phyloP scores from a whole-genome alignment of 2,329 filamentous ascomycete genomes.

The Lachnellula occidentalis region DNA sequence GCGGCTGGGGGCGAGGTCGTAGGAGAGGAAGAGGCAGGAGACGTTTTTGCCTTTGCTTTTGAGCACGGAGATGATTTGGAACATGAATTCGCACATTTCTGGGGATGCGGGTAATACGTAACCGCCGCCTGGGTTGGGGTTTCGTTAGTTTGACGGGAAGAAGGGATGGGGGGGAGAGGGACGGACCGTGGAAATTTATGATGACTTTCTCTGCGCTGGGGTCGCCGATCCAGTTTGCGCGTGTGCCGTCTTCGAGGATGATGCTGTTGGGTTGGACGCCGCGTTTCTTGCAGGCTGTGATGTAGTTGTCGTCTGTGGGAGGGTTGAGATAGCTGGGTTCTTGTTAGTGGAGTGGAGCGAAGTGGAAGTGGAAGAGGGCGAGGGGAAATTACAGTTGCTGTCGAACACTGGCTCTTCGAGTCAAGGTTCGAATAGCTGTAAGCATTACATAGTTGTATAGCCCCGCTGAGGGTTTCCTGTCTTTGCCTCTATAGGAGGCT shows the following conservation, averaged over 20 bases:
- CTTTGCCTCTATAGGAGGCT: conserved; percentile 11
- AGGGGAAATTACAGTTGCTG: conserved; percentile 20
- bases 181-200: conserved; percentile 41
- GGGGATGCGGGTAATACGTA: conserved; percentile 44
- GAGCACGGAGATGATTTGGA: conserved; percentile 23
- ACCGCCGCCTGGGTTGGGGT: conserved; percentile 43
- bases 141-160: neutral
- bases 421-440: conserved; percentile 14
- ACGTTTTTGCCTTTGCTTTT: conserved; percentile 39
- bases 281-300: conserved; percentile 20
- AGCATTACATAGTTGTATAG: conserved; percentile 19
- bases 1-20: conserved; percentile 45
- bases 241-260: conserved; percentile 33
- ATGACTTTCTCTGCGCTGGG: conserved; percentile 35
- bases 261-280: conserved; percentile 19
- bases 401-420: conserved; percentile 10
- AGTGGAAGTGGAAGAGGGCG: neutral
- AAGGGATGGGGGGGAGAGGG: neutral
- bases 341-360: neutral
- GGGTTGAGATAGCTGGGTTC: conserved; percentile 14
- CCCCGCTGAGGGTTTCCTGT: conserved; percentile 7
- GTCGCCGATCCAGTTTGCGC: conserved; percentile 42
- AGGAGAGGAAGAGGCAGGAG: conserved; percentile 49
- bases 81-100: conserved; percentile 41
- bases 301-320: conserved; percentile 23